Percentiles rank a stretch among this genome's conserved stretches.
Evolutionary conservation across 805 yeast species (phyloP).

Genomic region (Wilhelminamyces savonicus): DNA sequence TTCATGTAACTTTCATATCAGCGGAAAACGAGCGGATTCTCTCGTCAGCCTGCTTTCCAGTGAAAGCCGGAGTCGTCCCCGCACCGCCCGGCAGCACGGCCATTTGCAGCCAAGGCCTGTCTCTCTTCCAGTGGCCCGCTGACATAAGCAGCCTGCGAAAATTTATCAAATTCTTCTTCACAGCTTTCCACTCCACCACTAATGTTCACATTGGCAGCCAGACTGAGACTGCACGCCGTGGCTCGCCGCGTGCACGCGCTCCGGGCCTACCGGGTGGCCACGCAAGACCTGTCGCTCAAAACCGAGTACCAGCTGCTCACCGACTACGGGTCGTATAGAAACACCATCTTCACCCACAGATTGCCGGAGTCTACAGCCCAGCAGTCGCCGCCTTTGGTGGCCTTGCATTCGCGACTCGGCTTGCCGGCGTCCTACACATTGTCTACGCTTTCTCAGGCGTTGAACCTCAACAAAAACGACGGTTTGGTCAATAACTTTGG

Average conservation of each 20-base stretch:
- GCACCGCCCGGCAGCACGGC: no score
- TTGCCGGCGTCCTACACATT: conserved; percentile 53
- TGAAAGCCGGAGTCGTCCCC: no score
- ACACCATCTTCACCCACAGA: conserved; percentile 37
- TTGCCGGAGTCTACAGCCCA: conserved; percentile 41
- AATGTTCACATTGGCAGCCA: conserved; percentile 1
- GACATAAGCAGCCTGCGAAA: no score
- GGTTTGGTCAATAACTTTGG: conserved; percentile 68
- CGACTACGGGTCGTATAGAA: conserved; percentile 36
- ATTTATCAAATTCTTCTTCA: no score
- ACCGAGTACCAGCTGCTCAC: conserved; percentile 25
- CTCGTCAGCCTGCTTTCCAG: no score
- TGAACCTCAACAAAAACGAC: conserved; percentile 49
- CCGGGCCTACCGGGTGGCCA: conserved; percentile 15
- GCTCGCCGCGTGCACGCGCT: not conserved
- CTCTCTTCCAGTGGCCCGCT: no score
- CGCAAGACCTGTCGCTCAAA: conserved; percentile 18
- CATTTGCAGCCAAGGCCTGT: no score
- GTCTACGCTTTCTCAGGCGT: conserved; percentile 72
- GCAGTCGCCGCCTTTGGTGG: conserved; percentile 65
- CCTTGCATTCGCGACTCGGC: conserved; percentile 71
- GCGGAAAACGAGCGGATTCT: no score
- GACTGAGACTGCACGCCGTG: not conserved
- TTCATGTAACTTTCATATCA: no score
- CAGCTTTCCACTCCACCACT: not conserved